Evolutionary conservation across 2,329 filamentous ascomycete species (phyloP).

Genomic region (Epichloe sylvatica): DNA sequence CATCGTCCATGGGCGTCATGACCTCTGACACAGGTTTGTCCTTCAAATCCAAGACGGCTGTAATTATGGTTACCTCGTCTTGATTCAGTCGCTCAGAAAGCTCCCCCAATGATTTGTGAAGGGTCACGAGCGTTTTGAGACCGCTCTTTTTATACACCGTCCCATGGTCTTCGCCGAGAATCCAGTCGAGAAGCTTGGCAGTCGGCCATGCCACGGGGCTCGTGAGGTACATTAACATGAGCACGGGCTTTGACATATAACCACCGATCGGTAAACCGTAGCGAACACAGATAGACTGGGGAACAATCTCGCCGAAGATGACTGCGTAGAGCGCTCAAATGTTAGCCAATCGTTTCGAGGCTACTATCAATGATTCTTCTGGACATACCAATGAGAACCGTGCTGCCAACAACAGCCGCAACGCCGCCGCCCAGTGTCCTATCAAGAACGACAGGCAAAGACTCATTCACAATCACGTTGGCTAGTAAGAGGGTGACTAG

Average conservation of each 20-base stretch:
- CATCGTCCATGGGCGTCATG: constrained; percentile 97
- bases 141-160: constrained; percentile 98
- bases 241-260: constrained; percentile 79
- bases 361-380: not conserved
- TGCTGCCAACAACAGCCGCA: constrained; percentile 86
- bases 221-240: constrained; percentile 82
- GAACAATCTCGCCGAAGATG: constrained; percentile 93
- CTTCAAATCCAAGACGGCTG: constrained; percentile 87
- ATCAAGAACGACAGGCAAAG: constrained; percentile 86
- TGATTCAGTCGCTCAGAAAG: constrained; percentile 83
- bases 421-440: constrained; percentile 86
- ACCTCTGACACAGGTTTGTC: constrained; percentile 89
- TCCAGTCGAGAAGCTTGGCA: constrained; percentile 84
- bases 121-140: constrained; percentile 84
- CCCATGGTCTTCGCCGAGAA: constrained; percentile 88
- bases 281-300: constrained; percentile 90
- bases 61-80: constrained; percentile 98
- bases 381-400: constrained; percentile 74
- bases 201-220: constrained; percentile 86
- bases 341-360: constrained; percentile 7
- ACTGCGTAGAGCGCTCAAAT: constrained; percentile 39
- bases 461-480: constrained; percentile 97
- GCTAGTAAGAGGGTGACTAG: constrained; percentile 84
- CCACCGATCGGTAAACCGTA: constrained; percentile 92
- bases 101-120: constrained; percentile 83